Percentiles rank a stretch among this genome's conserved stretches.
Conservation (phyloP, 2,329 filamentous ascomycete genomes). For the Aspergillus fumigatus region DNA sequence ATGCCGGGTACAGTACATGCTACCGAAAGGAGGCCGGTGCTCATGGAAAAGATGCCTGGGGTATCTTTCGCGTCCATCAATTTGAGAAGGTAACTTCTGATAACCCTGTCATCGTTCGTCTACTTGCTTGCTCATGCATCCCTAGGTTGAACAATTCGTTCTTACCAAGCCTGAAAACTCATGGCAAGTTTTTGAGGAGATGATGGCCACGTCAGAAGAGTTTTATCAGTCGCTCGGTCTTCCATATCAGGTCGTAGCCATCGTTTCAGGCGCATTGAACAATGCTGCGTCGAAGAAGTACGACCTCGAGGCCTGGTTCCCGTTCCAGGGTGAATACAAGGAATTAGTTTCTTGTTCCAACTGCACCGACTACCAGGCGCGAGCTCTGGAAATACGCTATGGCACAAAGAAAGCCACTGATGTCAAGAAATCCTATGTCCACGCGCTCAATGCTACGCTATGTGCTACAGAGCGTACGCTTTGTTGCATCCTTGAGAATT, state of each 20-base stretch:
- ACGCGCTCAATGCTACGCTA: slow-evolving; percentile 84
- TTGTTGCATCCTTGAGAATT: slow-evolving; percentile 95
- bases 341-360: slow-evolving; percentile 97
- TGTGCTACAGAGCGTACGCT: slow-evolving; percentile 88
- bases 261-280: slow-evolving; percentile 94
- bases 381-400: slow-evolving; percentile 87
- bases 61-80: slow-evolving; percentile 95
- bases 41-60: slow-evolving; percentile 92
- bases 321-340: slow-evolving; percentile 96
- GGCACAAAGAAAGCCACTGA: slow-evolving; percentile 83
- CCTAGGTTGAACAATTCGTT: slow-evolving; percentile 69
- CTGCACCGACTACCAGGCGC: slow-evolving; percentile 95
- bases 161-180: slow-evolving; percentile 82
- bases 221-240: slow-evolving; percentile 89
- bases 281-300: slow-evolving; percentile 88
- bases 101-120: neutral
- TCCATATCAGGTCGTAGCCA: slow-evolving; percentile 86
- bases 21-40: slow-evolving; percentile 94
- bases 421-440: slow-evolving; percentile 86
- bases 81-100: slow-evolving; percentile 71
- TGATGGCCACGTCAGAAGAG: slow-evolving; percentile 86
- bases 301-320: slow-evolving; percentile 95
- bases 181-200: slow-evolving; percentile 88
- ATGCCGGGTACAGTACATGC: slow-evolving; percentile 88
- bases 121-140: slow-evolving; percentile 8